Base-by-base conservation (phyloP, 2,329 filamentous ascomycete genomes). In the Trichoderma hamatum region DNA sequence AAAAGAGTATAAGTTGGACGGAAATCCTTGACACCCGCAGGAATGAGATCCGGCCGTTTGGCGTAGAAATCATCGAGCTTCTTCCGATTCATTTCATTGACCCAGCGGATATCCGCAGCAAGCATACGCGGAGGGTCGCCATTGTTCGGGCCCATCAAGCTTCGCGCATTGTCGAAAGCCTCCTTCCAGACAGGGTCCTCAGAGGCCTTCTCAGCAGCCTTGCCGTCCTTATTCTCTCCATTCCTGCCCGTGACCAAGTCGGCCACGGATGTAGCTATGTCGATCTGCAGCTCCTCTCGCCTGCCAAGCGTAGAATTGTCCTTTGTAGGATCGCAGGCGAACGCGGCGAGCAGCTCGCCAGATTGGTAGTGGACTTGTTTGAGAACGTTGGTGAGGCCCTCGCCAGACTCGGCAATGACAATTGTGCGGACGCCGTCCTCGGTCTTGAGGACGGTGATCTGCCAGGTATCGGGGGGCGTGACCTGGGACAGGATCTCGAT, bases 361-460 rank as follows among this genome's bases (percentile, higher is more conserved):
- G 80, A 80, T 70, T 77, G 79, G 56, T 72, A 69, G 69, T 81
- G 78, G n/a, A 83, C 78, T 19, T 74, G 69, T 62, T 79, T 76
- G 6, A 83, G 72, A 11, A 80, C 81, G 4, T 76, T 75, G 26
- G 75, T 67, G 9, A 76, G 68, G 19, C 77, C 75, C 19, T 69
- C 56, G 7, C 73, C 78, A 1, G 76, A 71, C 24, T 77, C 79
- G n/a, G 76, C 77, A 11, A 82, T 72, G 16, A 79, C 70, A 21
- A 72, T 74, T 30, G 72, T 72, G 14, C 77, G 77, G 34, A 71
- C 71, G 56, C 74, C 73, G 19, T 55, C 63, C 54, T 76, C 72
- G 11, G 71, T 73, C 70, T 74, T 74, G 60, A 78, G 59, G 43
- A 77, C 70, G 46, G 73, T 73, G 52, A 70, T 72, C 36, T 72